Conservation (phyloP, 1,284 basidiomycete genomes). For the Ustilago crameri region DNA sequence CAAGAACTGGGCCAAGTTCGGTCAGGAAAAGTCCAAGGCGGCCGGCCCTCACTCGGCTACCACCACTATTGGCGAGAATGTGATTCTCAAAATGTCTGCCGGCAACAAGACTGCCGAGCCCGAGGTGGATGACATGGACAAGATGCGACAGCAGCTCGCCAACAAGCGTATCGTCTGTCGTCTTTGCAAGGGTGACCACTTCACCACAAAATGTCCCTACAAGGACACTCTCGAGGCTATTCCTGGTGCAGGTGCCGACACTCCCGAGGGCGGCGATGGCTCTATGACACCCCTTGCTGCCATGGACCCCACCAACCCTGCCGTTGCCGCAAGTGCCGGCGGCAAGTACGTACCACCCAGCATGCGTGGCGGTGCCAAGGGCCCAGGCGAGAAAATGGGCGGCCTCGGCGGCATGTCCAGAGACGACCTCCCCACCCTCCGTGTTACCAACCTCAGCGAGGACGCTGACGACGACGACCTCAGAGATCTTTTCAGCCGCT, state of each 20-base stretch:
- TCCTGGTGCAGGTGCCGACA: slow-evolving; percentile 72
- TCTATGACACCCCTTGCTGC: slow-evolving; percentile 69
- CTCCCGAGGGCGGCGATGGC: slow-evolving; percentile 71
- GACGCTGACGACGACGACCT: slow-evolving; percentile 95
- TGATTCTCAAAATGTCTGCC: slow-evolving; percentile 83
- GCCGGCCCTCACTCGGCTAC: slow-evolving; percentile 85
- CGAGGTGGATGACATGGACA: slow-evolving; percentile 78
- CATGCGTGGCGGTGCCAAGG: slow-evolving; percentile 78
- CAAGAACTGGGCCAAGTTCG: slow-evolving; percentile 93
- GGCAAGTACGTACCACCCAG: slow-evolving; percentile 95
- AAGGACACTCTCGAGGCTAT: slow-evolving; percentile 82
- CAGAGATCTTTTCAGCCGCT: slow-evolving; percentile 81
- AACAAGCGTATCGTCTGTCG: slow-evolving; percentile 89
- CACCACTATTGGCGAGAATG: slow-evolving; percentile 93
- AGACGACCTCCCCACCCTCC: slow-evolving; percentile 94
- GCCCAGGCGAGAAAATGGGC: slow-evolving; percentile 82
- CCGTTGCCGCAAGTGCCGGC: slow-evolving; percentile 59
- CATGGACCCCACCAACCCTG: slow-evolving; percentile 64
- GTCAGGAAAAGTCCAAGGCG: slow-evolving; percentile 86
- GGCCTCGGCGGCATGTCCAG: slow-evolving; percentile 67
- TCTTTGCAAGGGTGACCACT: slow-evolving; percentile 95
- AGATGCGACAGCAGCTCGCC: slow-evolving; percentile 77
- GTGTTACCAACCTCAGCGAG: slow-evolving; percentile 95
- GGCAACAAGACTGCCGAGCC: slow-evolving; percentile 74
- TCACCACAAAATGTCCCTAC: slow-evolving; percentile 98